Conservation (phyloP, 73 alveolate species). For the Halteria grandinella region DNA sequence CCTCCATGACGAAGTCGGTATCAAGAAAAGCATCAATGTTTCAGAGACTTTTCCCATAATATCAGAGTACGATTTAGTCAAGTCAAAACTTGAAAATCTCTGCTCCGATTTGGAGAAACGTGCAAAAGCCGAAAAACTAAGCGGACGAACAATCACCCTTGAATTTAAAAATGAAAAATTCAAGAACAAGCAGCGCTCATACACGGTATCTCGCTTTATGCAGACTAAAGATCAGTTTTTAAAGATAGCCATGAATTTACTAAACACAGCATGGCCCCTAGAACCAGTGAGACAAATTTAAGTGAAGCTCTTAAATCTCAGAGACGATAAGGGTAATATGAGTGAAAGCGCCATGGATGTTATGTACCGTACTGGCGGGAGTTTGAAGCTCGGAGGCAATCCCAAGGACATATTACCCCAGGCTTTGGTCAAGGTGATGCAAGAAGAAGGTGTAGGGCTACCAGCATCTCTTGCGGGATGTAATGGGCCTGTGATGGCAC, state of each 20-base stretch:
- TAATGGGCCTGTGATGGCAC: no score
- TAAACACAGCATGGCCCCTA: slow-evolving; percentile 43
- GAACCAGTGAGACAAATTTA: slow-evolving; percentile 47
- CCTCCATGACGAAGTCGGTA: slow-evolving; percentile 51
- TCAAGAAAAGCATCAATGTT: slow-evolving; percentile 45
- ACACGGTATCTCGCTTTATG: slow-evolving; percentile 13
- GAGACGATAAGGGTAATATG: slow-evolving; percentile 27
- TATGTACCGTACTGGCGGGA: slow-evolving; percentile 14
- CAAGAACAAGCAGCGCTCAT: slow-evolving; percentile 39
- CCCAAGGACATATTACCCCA: no score
- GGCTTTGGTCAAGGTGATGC: no score
- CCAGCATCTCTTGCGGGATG: no score
- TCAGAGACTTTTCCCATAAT: slow-evolving; percentile 44
- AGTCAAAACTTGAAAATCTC: slow-evolving; percentile 31
- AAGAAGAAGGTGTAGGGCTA: no score
- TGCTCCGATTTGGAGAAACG: slow-evolving; percentile 53
- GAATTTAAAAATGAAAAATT: slow-evolving; percentile 48
- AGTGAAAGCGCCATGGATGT: slow-evolving; percentile 27
- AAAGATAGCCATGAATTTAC: not conserved
- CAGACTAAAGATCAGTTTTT: slow-evolving; percentile 12
- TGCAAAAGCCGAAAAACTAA: slow-evolving; percentile 30
- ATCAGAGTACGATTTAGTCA: not conserved
- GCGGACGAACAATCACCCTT: slow-evolving; percentile 46
- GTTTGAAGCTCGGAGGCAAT: slow-evolving; percentile 37
- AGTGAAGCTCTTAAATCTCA: slow-evolving; percentile 43